Evolutionary conservation across 208 protist genomes (phyloP), one percentile per base, ranked within the genome.

Genomic region (Acanthamoeba royreba): DNA sequence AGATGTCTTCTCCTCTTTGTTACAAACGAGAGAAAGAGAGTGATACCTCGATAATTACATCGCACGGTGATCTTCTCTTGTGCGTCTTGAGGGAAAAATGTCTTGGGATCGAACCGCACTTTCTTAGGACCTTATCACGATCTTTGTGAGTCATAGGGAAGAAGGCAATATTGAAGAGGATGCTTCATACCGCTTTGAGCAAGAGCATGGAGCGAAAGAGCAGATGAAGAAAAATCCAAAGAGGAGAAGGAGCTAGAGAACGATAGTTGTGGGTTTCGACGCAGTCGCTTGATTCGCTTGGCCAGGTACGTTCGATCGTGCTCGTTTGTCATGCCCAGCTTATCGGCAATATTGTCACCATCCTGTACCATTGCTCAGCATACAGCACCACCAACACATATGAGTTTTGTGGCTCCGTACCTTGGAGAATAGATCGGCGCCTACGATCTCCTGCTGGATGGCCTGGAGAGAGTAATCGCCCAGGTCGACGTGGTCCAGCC

Each of bases 401-500:
- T 19, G 49, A 19, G 19, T 19, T 25, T 25, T 25, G 49, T 9
- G 49, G 13, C 49, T 9, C 25, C 55, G 55, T 8, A 66, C 55
- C 43, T 43, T 40, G 35, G 31, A 43, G 40, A 55, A 53, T 22
- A 85, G 74, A 31, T 90, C 83, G 35, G 33, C 17, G 3, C 83
- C 83, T 8, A 66, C 19, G 7, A 90, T 28, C 15, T 90, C 52
- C 15, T 66, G 19, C 52, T 90, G 43, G 31, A 90, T 28, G 11
- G 83, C 83, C 33, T 90, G 55, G 15, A 55, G 83, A 15, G 47
- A 66, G 53, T 90, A 90, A 9, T 90, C 83, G 43, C 83, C 83
- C n/a, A 90, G 53, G 33, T 90, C 83, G 15, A 90, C 52, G 53
- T 90, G 53, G 83, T 90, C 83, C 17, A 90, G 40, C 83, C 83